A percentile compares a stretch with the other conserved stretches of the same genome.
These are phyloP conservation scores for Plectosphaerella sp. DNA, from an alignment of 2,329 filamentous ascomycete species.

Conservation along the genomic window DNA sequence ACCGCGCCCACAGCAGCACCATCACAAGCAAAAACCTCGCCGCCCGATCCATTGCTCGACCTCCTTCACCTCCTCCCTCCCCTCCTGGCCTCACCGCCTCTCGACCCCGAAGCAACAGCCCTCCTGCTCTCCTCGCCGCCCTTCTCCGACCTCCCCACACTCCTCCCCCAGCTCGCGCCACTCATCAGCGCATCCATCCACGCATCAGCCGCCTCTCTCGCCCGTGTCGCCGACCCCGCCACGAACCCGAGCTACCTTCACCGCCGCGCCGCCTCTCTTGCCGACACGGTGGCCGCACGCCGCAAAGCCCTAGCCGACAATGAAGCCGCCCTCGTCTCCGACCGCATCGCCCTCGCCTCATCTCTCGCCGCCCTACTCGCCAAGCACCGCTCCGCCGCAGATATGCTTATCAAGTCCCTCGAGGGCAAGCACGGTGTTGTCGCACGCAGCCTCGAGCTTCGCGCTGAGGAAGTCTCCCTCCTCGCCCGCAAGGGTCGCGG, in stretches of 20 bases:
- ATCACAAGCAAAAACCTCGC: slow-evolving; percentile 13
- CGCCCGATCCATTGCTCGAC: slow-evolving; percentile 44
- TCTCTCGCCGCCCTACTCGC: slow-evolving; percentile 33
- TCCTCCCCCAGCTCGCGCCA: slow-evolving; percentile 42
- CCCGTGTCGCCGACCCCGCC: slow-evolving; percentile 41
- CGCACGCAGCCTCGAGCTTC: slow-evolving; percentile 46
- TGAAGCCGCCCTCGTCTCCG: slow-evolving; percentile 25
- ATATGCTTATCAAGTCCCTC: slow-evolving; percentile 41
- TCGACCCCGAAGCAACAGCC: slow-evolving; percentile 28
- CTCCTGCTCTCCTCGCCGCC: slow-evolving; percentile 47
- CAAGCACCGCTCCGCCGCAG: slow-evolving; percentile 31
- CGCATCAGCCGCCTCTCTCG: slow-evolving; percentile 40
- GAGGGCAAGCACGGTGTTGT: slow-evolving; percentile 52
- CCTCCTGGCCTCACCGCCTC: slow-evolving; percentile 27
- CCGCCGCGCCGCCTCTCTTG: slow-evolving; percentile 47
- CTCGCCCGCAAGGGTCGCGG: slow-evolving; percentile 35
- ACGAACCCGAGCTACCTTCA: slow-evolving; percentile 56
- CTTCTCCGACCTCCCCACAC: slow-evolving; percentile 39
- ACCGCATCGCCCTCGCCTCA: slow-evolving; percentile 33
- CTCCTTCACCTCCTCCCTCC: slow-evolving; percentile 50
- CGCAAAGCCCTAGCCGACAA: slow-evolving; percentile 22
- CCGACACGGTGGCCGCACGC: slow-evolving; percentile 32
- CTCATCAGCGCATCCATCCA: slow-evolving; percentile 48
- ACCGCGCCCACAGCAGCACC: slow-evolving; percentile 10
- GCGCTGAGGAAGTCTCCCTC: slow-evolving; percentile 38